Percentiles rank a stretch among this genome's conserved stretches.
phyloP scores from a whole-genome alignment of 768 basidiomycete species.

The Lyophyllum shimeji region DNA sequence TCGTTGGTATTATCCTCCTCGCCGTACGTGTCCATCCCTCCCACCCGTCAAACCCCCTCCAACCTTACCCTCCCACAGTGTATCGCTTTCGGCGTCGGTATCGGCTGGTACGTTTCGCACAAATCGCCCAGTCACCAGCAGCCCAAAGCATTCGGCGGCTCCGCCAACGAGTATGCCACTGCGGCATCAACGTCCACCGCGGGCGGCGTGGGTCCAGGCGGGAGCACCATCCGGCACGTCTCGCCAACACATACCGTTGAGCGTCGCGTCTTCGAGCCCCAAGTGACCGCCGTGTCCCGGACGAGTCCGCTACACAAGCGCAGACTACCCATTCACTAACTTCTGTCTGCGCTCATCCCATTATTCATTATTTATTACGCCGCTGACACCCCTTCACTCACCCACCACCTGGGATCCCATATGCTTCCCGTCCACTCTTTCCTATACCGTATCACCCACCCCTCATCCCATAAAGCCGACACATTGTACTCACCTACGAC shows the following conservation, averaged over 20 bases:
- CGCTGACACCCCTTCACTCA: background rate
- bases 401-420: background rate
- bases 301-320: slow-evolving; percentile 6
- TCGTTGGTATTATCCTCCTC: slow-evolving; percentile 60
- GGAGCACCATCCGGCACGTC: slow-evolving; percentile 38
- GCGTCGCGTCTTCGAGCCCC: slow-evolving; percentile 15
- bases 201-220: slow-evolving; percentile 12
- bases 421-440: slow-evolving; percentile 9
- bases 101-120: slow-evolving; percentile 61
- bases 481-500: slow-evolving; percentile 1
- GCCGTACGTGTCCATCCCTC: slow-evolving; percentile 33
- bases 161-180: slow-evolving; percentile 43
- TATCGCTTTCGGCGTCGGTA: slow-evolving; percentile 54
- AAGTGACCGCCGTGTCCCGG: background rate
- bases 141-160: slow-evolving; percentile 68
- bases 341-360: background rate
- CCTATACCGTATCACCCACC: background rate
- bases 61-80: slow-evolving; percentile 26
- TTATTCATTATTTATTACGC: background rate
- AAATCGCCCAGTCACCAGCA: slow-evolving; percentile 44
- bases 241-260: slow-evolving; percentile 63
- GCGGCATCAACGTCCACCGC: slow-evolving; percentile 15
- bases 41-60: background rate
- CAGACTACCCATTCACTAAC: slow-evolving; percentile 1
- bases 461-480: background rate